A percentile compares a stretch with the other conserved stretches of the same genome.
phyloP scores from a whole-genome alignment of 139 green algal genomes.

The Micractinium conductrix region DNA sequence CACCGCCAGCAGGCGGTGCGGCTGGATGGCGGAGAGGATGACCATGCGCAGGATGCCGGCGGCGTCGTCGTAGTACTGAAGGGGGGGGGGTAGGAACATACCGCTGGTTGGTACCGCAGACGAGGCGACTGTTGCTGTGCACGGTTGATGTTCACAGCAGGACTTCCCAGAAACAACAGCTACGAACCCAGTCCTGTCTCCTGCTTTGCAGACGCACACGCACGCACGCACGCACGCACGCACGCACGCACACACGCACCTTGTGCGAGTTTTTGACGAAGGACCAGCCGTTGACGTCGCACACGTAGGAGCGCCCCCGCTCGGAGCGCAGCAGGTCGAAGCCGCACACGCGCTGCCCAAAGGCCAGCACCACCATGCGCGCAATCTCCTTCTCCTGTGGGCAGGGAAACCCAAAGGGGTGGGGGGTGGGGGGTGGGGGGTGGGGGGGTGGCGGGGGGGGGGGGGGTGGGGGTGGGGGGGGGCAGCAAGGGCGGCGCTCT shows the following conservation, averaged over 20 bases:
- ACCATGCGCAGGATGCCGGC: slow-evolving; percentile 81
- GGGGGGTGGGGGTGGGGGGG: too few species aligned
- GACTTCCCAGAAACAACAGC: background rate
- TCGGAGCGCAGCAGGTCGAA: slow-evolving; percentile 92
- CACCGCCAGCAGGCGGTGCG: slow-evolving; percentile 67
- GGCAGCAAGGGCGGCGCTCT: too few species aligned
- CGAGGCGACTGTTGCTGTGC: too few species aligned
- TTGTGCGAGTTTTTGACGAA: slow-evolving; percentile 99
- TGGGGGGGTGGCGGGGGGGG: too few species aligned
- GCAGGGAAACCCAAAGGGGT: too few species aligned
- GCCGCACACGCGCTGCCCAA: slow-evolving; percentile 95
- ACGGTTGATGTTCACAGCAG: too few species aligned
- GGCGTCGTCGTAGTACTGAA: slow-evolving; percentile 93
- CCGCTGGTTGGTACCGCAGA: too few species aligned
- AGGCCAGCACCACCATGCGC: slow-evolving; percentile 92
- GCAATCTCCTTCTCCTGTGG: slow-evolving; percentile 92
- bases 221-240: too few species aligned
- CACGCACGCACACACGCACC: slow-evolving; percentile 5
- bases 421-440: too few species aligned
- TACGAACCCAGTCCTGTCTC: too few species aligned
- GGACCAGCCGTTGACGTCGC: slow-evolving; percentile 99
- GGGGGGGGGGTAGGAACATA: background rate
- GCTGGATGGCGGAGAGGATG: slow-evolving; percentile 78
- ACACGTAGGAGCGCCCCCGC: slow-evolving; percentile 90
- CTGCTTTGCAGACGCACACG: too few species aligned